phyloP scores from a whole-genome alignment of 2,329 filamentous ascomycete genomes.

The Paecilomyces dactylethromorphus region DNA sequence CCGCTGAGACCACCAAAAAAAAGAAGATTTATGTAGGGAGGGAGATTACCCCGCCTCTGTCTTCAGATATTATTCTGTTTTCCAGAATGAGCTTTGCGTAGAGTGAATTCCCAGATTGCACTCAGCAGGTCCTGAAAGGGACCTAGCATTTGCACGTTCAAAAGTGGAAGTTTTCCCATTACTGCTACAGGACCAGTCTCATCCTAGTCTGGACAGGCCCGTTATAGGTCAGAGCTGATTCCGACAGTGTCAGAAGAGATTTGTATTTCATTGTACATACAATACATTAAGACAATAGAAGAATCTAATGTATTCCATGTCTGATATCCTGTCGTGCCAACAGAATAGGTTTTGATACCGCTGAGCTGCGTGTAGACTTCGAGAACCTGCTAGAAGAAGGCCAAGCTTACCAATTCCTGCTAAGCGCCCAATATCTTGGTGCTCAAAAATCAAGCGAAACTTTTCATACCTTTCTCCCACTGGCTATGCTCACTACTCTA shows the following conservation, averaged over 20 bases:
- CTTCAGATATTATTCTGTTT: background rate
- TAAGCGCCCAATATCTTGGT: too few species aligned
- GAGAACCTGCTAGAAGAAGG: too few species aligned
- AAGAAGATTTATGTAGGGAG: background rate
- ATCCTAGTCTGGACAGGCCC: background rate
- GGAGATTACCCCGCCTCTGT: background rate
- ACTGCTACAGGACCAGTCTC: background rate
- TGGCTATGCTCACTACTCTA: too few species aligned
- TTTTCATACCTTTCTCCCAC: too few species aligned
- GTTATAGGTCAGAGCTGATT: background rate
- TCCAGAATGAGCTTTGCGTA: background rate
- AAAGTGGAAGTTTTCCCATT: background rate
- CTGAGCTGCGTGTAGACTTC: too few species aligned
- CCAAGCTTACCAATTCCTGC: too few species aligned
- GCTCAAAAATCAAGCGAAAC: too few species aligned
- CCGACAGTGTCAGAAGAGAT: background rate
- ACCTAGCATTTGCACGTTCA: background rate
- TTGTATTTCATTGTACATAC: background rate
- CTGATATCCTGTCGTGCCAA: slow-evolving; percentile 10
- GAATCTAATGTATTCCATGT: slow-evolving; percentile 15
- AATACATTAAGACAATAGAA: slow-evolving; percentile 16
- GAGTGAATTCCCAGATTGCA: background rate
- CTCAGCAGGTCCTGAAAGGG: background rate
- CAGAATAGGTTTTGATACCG: background rate
- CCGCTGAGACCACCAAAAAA: background rate